Conservation (phyloP, 2,329 filamentous ascomycete species). For the Cadophora sp. region DNA sequence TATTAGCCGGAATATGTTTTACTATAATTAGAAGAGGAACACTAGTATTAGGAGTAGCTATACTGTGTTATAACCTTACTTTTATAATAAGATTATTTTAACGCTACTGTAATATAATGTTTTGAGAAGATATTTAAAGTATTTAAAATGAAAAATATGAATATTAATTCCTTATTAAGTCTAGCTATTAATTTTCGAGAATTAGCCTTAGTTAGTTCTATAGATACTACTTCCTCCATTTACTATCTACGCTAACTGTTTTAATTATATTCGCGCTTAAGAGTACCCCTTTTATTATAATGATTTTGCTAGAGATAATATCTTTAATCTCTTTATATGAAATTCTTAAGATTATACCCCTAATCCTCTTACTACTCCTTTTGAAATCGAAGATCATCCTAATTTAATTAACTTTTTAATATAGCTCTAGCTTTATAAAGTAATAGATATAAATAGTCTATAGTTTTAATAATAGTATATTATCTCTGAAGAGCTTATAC, state of each 20-base stretch:
- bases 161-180: neutral
- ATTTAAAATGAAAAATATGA: neutral
- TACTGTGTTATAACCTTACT: neutral
- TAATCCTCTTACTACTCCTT: neutral
- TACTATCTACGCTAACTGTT: conserved; percentile 3
- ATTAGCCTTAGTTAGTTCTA: conserved; percentile 3
- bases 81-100: too few relatives aligned
- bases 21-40: too few relatives aligned
- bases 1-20: too few relatives aligned
- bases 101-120: neutral
- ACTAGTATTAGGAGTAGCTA: too few relatives aligned
- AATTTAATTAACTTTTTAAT: too few relatives aligned
- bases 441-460: conserved; percentile 5
- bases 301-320: neutral
- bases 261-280: neutral
- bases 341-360: neutral
- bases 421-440: too few relatives aligned
- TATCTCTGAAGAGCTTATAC: neutral
- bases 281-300: conserved; percentile 2
- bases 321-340: conserved; percentile 12
- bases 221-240: neutral
- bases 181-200: conserved; percentile 1
- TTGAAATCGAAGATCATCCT: conserved; percentile 1
- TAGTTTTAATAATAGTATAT: conserved; percentile 6
- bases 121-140: conserved; percentile 4